Conservation (phyloP, 2,329 filamentous ascomycete species). For the Teratosphaeria nubilosa region DNA sequence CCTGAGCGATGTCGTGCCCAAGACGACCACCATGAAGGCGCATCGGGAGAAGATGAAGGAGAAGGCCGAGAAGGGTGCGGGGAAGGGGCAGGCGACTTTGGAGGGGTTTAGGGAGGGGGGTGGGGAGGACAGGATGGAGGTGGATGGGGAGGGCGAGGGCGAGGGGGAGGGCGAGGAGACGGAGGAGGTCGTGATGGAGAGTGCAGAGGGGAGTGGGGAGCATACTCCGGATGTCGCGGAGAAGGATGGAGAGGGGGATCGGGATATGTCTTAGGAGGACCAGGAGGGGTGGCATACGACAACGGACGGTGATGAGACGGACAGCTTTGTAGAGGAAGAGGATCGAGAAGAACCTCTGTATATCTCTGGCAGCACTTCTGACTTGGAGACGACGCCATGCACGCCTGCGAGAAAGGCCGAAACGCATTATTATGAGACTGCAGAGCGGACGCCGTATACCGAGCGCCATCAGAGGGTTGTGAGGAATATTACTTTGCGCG, state of each 20-base stretch:
- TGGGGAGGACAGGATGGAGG: constrained; percentile 15
- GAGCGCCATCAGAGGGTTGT: background rate
- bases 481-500: background rate
- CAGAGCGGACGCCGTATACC: background rate
- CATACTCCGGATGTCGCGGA: background rate
- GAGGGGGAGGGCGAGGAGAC: no score
- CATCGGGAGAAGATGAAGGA: constrained; percentile 50
- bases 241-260: background rate
- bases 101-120: constrained; percentile 7
- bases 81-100: constrained; percentile 11
- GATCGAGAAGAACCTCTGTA: background rate
- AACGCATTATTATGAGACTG: background rate
- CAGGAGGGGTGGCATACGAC: background rate
- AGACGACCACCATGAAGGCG: constrained; percentile 70
- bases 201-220: background rate
- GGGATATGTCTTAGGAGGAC: background rate
- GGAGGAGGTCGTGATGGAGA: background rate
- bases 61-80: constrained; percentile 7
- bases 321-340: background rate
- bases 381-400: background rate
- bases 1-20: constrained; percentile 79
- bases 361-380: background rate
- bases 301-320: background rate
- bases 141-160: constrained; percentile 9
- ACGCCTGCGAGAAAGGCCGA: background rate